Evolutionary conservation across 495 filamentous ascomycete species (phyloP), one percentile per base, ranked within the genome.

Genomic region (Penicillium herquei): DNA sequence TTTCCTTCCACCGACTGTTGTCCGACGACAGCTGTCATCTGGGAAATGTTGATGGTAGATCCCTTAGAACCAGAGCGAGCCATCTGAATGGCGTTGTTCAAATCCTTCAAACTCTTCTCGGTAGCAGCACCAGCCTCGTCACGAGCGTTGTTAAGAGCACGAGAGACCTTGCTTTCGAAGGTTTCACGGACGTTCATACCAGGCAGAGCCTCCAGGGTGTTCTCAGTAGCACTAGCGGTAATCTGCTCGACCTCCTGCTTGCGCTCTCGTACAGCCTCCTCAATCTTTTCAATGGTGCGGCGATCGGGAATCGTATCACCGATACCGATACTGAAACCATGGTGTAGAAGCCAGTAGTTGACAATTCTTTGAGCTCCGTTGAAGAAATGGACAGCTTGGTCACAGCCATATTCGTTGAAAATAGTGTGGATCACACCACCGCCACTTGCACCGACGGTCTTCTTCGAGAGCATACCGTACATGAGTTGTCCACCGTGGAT

Each of bases 141-240:
- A 85, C 94, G 94, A 52, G 95, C 94, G 45, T 85, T 90, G 73
- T 98, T 97, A 49, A 99, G 77, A 41, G 90, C 90, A 68, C 91
- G 90, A 5, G 91, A 95, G 26, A 97, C 94, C 72, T 93, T 89
- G 74, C 84, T 91, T 73, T 99, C 94, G 66, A 99, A 99, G 0
- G 95, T 98, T 70, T 96, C 92, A 77, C 94, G 90, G 40, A 98
- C 86, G 62, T 92, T 98, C 93, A 98, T 96, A 78, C 94, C 94
- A 14, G 94, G 94, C 40, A 93, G 73, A 16, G 92, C 78, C 65
- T 99, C 93, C 12, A 99, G 81, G 50, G 85, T 74, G 62, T 96
- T 96, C 30, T 86, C 84, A 2, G 91, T 93, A 2, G 95, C 94
- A 56, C 79, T 78, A 7, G 76, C 75, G 8, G 92, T 95, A 21